Base-by-base conservation (phyloP, 305 asterid genomes). In the Ilex paraguariensis region DNA sequence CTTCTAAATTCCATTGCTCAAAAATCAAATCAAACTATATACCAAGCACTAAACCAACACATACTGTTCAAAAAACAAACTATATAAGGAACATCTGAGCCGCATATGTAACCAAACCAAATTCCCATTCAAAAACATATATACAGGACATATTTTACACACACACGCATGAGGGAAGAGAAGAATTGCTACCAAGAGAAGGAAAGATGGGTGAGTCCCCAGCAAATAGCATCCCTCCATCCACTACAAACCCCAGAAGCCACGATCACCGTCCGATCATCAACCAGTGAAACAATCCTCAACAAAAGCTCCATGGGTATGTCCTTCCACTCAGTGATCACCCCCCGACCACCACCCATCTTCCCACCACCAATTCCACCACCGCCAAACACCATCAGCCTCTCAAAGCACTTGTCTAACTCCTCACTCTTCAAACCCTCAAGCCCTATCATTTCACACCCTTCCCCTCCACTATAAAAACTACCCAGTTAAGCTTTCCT, bases 221-320 rank as follows among this genome's bases (percentile, higher is more conserved):
- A 90, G 66, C 85, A 83, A 73, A 93, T 65, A 7, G 97, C 92
- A 70, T 90, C 97, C 77, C 95, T 90, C 97, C 97, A 93, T 49
- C 92, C 99, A 79, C 76, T 82, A 50, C 99, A 93, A 61, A 93
- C 97, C 74, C 87, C 97, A 79, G 97, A 93, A 72, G 96, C 96
- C 52, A 87, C 84, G 65, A 93, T 67, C 78, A 79, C 92, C 79
- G 95, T 81, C 76, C 65, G 91, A 93, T 87, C 95, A 86, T 90
- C 96, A 67, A 86, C 84, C 65, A 90, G 81, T 8, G 89, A 76
- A 53, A 83, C 73, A 73, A 93, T 88, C 85, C 96, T 81, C 70
- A 86, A 66, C 82, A 93, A 73, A 66, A 93, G 75, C 83, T 93
- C 99, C 67, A 76, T 82, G 0, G 99, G 99, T 46, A 90, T 90